phyloP scores from a whole-genome alignment of 176 grass and related monocot species.

The Miscanthus lutarioriparius region DNA sequence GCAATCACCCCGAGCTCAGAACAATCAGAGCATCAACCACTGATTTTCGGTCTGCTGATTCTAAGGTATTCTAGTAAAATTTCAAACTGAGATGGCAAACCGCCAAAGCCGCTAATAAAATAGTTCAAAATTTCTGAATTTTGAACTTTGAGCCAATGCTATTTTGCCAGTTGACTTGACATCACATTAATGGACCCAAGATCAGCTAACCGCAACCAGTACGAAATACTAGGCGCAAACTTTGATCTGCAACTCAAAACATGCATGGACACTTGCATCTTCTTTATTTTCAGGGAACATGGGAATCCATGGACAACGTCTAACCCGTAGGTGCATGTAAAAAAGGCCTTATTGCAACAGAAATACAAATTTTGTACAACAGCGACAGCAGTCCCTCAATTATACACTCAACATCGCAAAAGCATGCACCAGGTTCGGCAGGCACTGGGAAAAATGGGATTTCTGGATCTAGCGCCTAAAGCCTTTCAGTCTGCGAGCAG shows the following conservation, averaged over 20 bases:
- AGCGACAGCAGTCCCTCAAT: not conserved
- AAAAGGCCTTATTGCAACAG: slow-evolving; percentile 22
- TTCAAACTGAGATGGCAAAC: too few relatives aligned
- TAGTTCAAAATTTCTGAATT: too few relatives aligned
- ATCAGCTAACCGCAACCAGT: not conserved
- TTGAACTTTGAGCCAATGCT: too few relatives aligned
- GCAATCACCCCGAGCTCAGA: too few relatives aligned
- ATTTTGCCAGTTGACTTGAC: too few relatives aligned
- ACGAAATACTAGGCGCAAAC: not conserved
- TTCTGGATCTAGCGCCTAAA: slow-evolving; percentile 15
- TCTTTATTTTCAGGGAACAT: not conserved
- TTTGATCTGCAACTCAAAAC: not conserved
- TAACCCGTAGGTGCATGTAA: not conserved
- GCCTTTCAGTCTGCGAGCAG: not conserved
- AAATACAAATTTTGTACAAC: slow-evolving; percentile 30
- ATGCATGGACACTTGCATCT: not conserved
- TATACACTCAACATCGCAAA: slow-evolving; percentile 19
- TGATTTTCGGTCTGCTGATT: too few relatives aligned
- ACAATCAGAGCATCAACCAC: too few relatives aligned
- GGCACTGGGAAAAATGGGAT: not conserved
- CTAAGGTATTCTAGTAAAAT: too few relatives aligned
- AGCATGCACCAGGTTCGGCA: slow-evolving; percentile 8
- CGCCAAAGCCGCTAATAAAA: too few relatives aligned
- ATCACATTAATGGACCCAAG: not conserved
- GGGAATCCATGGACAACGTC: not conserved